Conservation (phyloP, 1,284 basidiomycete species). For the Microbotryomycetes sp. region DNA sequence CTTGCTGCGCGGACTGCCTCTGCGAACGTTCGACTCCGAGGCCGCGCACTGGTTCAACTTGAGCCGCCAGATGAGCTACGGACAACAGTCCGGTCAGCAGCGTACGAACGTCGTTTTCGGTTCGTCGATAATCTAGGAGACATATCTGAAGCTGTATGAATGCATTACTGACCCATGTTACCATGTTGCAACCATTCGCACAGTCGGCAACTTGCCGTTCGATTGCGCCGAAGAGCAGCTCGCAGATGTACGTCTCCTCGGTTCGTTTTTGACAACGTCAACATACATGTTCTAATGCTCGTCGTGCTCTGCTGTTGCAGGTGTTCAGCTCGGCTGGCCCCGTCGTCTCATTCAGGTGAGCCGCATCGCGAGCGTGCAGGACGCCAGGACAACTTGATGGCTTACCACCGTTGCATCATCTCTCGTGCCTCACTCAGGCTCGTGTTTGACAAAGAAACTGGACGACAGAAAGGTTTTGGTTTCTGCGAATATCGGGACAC, state of each 20-base stretch:
- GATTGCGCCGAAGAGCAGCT: slow-evolving; percentile 34
- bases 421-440: slow-evolving; percentile 51
- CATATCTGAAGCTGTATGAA: no score
- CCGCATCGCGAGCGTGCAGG: slow-evolving; percentile 2
- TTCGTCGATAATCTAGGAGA: no score
- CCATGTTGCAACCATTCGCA: no score
- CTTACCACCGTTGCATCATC: not conserved
- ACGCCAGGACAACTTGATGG: no score
- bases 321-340: slow-evolving; percentile 77
- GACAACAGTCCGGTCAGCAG: not conserved
- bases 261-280: not conserved
- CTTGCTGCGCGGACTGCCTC: no score
- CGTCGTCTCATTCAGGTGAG: slow-evolving; percentile 75
- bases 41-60: no score
- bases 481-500: slow-evolving; percentile 54
- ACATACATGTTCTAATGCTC: not conserved
- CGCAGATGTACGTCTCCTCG: slow-evolving; percentile 7
- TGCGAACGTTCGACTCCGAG: no score
- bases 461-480: slow-evolving; percentile 89
- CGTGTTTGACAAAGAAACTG: slow-evolving; percentile 91
- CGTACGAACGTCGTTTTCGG: not conserved
- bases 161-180: no score
- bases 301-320: slow-evolving; percentile 16
- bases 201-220: slow-evolving; percentile 34
- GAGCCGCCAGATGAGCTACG: not conserved